Conservation (phyloP, 306 rosid genomes). For the Trifolium repens region DNA sequence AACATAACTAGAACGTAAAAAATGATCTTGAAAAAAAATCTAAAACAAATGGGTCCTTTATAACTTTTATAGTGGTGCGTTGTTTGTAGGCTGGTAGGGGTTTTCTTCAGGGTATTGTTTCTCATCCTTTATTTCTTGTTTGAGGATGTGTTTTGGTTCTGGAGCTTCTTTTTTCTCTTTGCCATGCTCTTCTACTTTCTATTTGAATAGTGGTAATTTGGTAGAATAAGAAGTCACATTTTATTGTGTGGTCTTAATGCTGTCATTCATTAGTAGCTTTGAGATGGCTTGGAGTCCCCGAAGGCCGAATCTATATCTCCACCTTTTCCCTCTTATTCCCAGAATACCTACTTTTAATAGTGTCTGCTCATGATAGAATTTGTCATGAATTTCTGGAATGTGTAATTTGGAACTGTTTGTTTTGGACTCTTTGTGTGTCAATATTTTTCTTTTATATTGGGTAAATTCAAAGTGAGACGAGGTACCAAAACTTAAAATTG, state of each 20-base stretch:
- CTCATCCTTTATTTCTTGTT: conserved; percentile 20
- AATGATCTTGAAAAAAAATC: no score
- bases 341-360: neutral
- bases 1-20: no score
- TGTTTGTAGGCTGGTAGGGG: conserved; percentile 19
- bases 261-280: conserved; percentile 15
- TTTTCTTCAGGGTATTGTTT: conserved; percentile 33
- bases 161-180: conserved; percentile 10
- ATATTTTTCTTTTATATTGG: no score
- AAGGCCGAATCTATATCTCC: conserved; percentile 7
- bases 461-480: neutral
- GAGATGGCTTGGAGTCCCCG: conserved; percentile 10
- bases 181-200: conserved; percentile 12
- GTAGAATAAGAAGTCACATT: conserved; percentile 25
- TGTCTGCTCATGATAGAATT: conserved; percentile 28
- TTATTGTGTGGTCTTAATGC: neutral
- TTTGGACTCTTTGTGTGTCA: neutral
- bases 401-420: neutral
- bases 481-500: neutral
- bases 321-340: neutral
- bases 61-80: conserved; percentile 10
- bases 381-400: conserved; percentile 20
- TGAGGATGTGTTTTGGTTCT: conserved; percentile 27
- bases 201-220: conserved; percentile 7
- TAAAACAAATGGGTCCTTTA: neutral